Conservation (phyloP, 1,284 basidiomycete species). For the Malassezia yamatoensis region DNA sequence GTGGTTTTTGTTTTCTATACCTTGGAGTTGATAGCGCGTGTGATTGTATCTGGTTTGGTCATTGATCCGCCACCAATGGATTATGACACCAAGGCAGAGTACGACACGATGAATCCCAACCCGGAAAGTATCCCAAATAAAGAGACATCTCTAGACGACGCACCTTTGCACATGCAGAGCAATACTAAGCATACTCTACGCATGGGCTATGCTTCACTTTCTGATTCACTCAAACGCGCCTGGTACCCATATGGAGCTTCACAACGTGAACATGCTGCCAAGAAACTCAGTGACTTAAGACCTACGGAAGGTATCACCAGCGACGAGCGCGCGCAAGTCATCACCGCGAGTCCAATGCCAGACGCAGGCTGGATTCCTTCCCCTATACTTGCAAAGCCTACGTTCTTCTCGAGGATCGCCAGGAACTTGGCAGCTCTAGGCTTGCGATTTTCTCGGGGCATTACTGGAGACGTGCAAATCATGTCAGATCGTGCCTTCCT, state of each 20-base stretch:
- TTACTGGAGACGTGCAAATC: slow-evolving; percentile 7
- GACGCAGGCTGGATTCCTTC: neutral
- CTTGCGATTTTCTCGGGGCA: slow-evolving; percentile 13
- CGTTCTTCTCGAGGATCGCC: neutral
- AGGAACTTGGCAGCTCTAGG: neutral
- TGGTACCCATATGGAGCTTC: slow-evolving; percentile 7
- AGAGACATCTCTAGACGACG: neutral
- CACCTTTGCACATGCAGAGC: neutral
- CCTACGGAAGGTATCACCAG: slow-evolving; percentile 7
- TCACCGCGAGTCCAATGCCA: neutral
- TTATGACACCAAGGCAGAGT: neutral
- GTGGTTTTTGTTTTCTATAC: slow-evolving; percentile 75
- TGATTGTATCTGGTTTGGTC: slow-evolving; percentile 79
- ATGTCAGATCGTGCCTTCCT: slow-evolving; percentile 56
- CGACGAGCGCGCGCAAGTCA: neutral
- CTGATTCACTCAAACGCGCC: neutral
- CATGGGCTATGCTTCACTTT: neutral
- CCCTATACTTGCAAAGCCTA: neutral
- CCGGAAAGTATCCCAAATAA: neutral
- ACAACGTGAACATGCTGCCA: neutral
- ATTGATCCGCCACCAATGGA: slow-evolving; percentile 60
- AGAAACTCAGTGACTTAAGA: neutral
- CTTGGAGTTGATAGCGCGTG: slow-evolving; percentile 77
- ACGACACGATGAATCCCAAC: neutral
- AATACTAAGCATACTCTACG: slow-evolving; percentile 1